Base-by-base conservation (phyloP, 148 eudicot species). In the Camellia granthamiana region DNA sequence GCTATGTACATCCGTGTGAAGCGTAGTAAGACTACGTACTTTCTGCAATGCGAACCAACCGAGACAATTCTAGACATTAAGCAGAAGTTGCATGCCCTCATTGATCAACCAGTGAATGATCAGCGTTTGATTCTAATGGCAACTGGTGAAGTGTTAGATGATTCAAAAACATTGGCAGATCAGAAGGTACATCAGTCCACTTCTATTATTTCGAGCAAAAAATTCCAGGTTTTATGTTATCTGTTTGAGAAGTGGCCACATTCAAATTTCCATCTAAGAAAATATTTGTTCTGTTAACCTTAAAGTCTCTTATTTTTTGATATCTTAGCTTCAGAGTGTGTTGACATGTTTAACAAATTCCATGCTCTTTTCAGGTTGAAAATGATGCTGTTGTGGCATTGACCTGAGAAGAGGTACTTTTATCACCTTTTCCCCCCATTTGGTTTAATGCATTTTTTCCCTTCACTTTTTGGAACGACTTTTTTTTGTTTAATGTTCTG, bases 1-100 rank as follows among this genome's bases (percentile, higher is more conserved):
- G 99, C 94, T 18, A 96, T 96, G 97, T 96, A 92, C 76, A 96
- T 96, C 62, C 98, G 98, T 75, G 94, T 94, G 63, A 96, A 96
- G 88, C 92, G 92, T 58, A 84, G 79, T 69, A 96, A 94, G 85
- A 92, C 94, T 16, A 96, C 99, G 66, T 96, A 96, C 87, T 96
- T 96, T 82, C 74, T 96, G 65, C 98, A 92, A 83, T 96, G 99
- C 72, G 91, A 92, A 78, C 95, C 98, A 65, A 96, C 92, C 19
- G 95, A 96, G 88, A 92, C 88, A 60, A 80, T 85, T 70, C 66
- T 90, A 47, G 92, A 89, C 80, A 89, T 93, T 75, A 96, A 96
- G 91, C 86, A 96, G 86, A 92, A 93, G 84, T 77, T 96, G 85
- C 88, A 83, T 10, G 83, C 75, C 41, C 93, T 93, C 56, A 92